A percentile compares a stretch with the other conserved stretches of the same genome.
These are phyloP conservation scores for Suillus clintonianus DNA, from an alignment of 768 basidiomycete genomes.

Conservation along the genomic window DNA sequence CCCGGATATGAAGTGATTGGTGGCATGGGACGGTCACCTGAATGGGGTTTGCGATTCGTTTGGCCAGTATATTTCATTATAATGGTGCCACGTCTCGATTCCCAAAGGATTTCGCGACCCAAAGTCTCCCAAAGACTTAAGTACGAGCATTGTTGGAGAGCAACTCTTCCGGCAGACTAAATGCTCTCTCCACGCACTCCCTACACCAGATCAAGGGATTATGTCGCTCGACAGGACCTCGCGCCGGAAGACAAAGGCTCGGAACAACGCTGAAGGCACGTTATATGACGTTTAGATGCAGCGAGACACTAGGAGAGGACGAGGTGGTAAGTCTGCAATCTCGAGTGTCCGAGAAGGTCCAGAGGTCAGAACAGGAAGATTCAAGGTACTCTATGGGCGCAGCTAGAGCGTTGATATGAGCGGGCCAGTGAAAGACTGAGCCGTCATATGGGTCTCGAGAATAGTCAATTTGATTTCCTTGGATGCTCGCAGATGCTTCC, in stretches of 20 bases:
- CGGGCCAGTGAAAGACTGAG: slow-evolving; percentile 40
- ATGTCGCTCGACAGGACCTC: slow-evolving; percentile 63
- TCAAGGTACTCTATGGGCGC: slow-evolving; percentile 8
- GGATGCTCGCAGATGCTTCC: too few species aligned
- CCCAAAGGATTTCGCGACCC: too few species aligned
- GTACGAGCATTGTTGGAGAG: too few species aligned
- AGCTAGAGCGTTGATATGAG: slow-evolving; percentile 32
- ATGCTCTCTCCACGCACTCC: slow-evolving; percentile 43
- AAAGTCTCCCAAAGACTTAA: too few species aligned
- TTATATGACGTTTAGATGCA: slow-evolving; percentile 39
- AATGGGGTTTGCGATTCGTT: too few species aligned
- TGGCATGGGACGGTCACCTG: too few species aligned
- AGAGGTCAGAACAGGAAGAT: slow-evolving; percentile 22
- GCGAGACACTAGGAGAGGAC: background rate
- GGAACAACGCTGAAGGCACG: slow-evolving; percentile 67
- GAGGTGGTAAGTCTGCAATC: slow-evolving; percentile 4
- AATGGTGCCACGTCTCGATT: too few species aligned
- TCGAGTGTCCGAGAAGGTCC: slow-evolving; percentile 6
- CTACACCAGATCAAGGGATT: slow-evolving; percentile 27
- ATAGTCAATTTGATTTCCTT: too few species aligned
- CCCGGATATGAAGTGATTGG: too few species aligned
- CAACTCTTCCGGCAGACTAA: too few species aligned
- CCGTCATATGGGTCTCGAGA: slow-evolving; percentile 8
- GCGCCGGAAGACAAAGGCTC: slow-evolving; percentile 64
- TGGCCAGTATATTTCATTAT: too few species aligned